These are phyloP conservation scores for Daldinia loculata DNA, from an alignment of 495 filamentous ascomycete genomes.

Conservation along the genomic window DNA sequence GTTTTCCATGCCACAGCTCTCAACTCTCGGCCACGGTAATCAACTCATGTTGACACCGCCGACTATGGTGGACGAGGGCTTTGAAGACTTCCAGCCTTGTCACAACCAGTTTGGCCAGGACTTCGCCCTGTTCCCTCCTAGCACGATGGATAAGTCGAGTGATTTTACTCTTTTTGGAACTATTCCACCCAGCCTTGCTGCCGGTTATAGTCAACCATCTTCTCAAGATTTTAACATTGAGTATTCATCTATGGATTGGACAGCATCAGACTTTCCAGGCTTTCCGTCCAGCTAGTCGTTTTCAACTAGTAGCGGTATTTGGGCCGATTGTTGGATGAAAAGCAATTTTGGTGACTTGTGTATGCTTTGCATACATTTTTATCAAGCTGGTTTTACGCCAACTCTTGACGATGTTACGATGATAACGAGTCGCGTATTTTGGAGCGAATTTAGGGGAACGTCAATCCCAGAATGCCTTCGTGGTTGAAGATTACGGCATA, in stretches of 20 bases:
- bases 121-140: constrained; percentile 57
- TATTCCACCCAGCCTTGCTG: constrained; percentile 50
- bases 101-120: constrained; percentile 51
- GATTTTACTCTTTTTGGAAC: constrained; percentile 48
- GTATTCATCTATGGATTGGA: constrained; percentile 48
- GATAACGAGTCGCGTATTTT: constrained; percentile 29
- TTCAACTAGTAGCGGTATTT: neutral
- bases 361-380: constrained; percentile 17
- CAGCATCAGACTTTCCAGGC: constrained; percentile 46
- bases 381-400: constrained; percentile 1
- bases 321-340: constrained; percentile 28
- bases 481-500: constrained; percentile 5
- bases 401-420: constrained; percentile 42
- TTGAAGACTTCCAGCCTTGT: constrained; percentile 55
- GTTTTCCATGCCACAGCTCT: constrained; percentile 61
- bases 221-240: constrained; percentile 56
- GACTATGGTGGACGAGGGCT: constrained; percentile 60
- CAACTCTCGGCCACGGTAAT: constrained; percentile 68
- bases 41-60: constrained; percentile 70
- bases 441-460: constrained; percentile 20
- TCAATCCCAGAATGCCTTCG: constrained; percentile 34
- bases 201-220: constrained; percentile 52
- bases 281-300: constrained; percentile 33
- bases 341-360: neutral
- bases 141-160: constrained; percentile 37